These are phyloP conservation scores for Candida sithepensis DNA, from an alignment of 805 yeast genomes.

Conservation along the genomic window DNA sequence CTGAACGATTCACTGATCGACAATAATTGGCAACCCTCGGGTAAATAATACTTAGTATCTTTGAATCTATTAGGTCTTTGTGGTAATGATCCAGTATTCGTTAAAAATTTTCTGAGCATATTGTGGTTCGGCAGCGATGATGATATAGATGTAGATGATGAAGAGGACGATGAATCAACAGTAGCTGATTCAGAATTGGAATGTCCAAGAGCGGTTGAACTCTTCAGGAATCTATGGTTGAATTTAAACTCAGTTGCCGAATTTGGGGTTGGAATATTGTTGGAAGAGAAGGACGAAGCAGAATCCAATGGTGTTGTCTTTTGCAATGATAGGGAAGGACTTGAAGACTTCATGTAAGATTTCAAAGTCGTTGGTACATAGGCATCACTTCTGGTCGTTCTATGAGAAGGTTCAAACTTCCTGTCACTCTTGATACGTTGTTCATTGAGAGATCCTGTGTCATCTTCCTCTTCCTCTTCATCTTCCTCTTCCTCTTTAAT, in stretches of 20 bases:
- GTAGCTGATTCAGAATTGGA: background rate
- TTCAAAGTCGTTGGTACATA: background rate
- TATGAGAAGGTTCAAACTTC: conserved; percentile 8
- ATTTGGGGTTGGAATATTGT: background rate
- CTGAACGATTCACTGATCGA: conserved; percentile 15
- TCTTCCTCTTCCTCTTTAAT: conserved; percentile 21
- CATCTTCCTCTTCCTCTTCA: background rate
- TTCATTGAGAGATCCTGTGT: background rate
- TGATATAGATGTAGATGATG: background rate
- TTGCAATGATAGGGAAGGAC: background rate
- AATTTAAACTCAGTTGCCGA: conserved; percentile 3
- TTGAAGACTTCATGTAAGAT: background rate
- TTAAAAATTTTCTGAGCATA: conserved; percentile 13
- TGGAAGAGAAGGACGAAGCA: background rate
- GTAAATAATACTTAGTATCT: conserved; percentile 20
- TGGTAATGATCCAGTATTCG: conserved; percentile 13
- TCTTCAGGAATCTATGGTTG: conserved; percentile 5
- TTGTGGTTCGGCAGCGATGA: conserved; percentile 3
- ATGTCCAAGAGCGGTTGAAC: background rate
- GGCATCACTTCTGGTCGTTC: conserved; percentile 19
- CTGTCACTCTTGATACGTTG: conserved; percentile 5
- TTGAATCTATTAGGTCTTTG: conserved; percentile 21
- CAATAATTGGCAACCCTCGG: conserved; percentile 19
- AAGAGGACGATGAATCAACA: background rate
- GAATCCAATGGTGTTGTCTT: background rate